These are phyloP conservation scores for Talaromyces albobiverticillius DNA, from an alignment of 2,329 filamentous ascomycete genomes.

Conservation along the genomic window DNA sequence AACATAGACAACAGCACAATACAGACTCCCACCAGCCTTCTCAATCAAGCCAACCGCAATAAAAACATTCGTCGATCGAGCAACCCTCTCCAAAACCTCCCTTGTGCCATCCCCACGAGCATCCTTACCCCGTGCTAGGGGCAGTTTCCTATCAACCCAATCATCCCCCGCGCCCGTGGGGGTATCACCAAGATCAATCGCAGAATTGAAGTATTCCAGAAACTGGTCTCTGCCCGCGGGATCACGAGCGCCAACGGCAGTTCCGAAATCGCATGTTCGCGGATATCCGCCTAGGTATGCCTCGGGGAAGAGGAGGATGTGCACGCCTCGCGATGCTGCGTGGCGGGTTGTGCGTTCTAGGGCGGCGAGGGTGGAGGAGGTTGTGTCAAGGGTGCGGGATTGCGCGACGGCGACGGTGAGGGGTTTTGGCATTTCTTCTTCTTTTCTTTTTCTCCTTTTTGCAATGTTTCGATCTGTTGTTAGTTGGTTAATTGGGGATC, in stretches of 20 bases:
- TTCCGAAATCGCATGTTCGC: constrained; percentile 74
- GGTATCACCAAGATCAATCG: constrained; percentile 82
- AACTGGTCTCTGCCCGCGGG: constrained; percentile 75
- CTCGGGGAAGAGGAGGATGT: constrained; percentile 86
- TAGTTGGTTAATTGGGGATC: too few species aligned
- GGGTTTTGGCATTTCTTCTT: constrained; percentile 33
- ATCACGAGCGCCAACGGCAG: constrained; percentile 66
- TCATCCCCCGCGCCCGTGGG: constrained; percentile 65
- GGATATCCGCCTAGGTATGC: constrained; percentile 92
- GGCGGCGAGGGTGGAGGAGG: constrained; percentile 60
- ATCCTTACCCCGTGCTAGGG: constrained; percentile 49
- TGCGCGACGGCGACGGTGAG: constrained; percentile 48
- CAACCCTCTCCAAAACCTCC: constrained; percentile 73
- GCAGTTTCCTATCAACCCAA: constrained; percentile 66
- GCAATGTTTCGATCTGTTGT: too few species aligned
- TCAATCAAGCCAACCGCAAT: constrained; percentile 78
- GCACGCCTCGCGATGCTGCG: constrained; percentile 59
- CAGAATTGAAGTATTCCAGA: constrained; percentile 71
- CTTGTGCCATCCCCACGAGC: constrained; percentile 70
- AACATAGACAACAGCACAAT: constrained; percentile 79
- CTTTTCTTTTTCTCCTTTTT: too few species aligned
- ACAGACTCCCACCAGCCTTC: constrained; percentile 74
- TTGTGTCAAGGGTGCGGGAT: constrained; percentile 41
- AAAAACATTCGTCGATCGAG: constrained; percentile 75
- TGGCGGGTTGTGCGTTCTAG: constrained; percentile 61